Conservation (phyloP, 352 stramenopile genomes). For the Globisporangium spiculum region DNA sequence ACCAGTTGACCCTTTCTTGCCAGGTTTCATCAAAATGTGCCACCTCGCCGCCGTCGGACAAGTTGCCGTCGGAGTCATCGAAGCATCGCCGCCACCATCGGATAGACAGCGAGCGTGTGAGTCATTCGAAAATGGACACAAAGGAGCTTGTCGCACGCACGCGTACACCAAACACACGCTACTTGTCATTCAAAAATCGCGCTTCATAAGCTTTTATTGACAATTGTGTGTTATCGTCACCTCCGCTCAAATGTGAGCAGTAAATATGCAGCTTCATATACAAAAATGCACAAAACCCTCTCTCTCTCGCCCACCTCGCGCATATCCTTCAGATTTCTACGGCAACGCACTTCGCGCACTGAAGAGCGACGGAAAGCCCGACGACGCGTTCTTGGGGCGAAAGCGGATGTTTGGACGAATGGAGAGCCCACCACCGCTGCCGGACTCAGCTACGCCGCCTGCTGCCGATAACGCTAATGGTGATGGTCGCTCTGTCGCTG, state of each 20-base stretch:
- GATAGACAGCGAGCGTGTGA: background rate
- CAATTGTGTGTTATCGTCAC: background rate
- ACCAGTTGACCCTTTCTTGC: background rate
- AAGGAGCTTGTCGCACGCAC: background rate
- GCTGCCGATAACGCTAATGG: background rate
- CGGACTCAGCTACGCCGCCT: background rate
- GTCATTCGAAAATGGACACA: background rate
- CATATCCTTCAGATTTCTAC: background rate
- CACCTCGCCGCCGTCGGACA: background rate
- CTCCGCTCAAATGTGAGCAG: background rate
- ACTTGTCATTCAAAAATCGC: background rate
- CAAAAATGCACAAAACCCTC: background rate
- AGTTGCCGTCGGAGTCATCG: background rate
- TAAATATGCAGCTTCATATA: background rate
- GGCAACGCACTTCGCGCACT: conserved; percentile 14
- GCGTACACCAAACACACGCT: background rate
- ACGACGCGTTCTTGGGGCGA: conserved; percentile 39
- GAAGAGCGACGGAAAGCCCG: conserved; percentile 48
- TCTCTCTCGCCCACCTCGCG: background rate
- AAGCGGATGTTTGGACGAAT: conserved; percentile 76
- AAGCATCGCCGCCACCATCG: background rate
- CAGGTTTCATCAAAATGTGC: background rate
- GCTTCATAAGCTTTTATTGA: background rate
- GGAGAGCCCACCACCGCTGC: conserved; percentile 26
- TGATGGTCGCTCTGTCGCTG: conserved; percentile 16